Conservation (phyloP, 805 yeast species). For the Candida ortonii region DNA sequence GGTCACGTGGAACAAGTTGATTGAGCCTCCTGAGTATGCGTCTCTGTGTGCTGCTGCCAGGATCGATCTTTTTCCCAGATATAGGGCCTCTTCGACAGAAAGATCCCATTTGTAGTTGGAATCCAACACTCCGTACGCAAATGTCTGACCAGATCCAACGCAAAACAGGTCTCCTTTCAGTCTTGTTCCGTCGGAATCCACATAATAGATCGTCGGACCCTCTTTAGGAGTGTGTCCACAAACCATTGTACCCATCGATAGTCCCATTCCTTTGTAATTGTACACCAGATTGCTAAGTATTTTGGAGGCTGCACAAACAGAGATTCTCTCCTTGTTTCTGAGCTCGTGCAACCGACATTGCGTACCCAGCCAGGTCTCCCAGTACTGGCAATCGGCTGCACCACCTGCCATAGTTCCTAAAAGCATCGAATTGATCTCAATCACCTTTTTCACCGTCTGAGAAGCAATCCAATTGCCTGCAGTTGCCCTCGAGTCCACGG, state of each 20-base stretch:
- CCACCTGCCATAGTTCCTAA: slow-evolving; percentile 99
- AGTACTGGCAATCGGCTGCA: slow-evolving; percentile 98
- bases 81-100: slow-evolving; percentile 87
- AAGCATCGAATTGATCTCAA: slow-evolving; percentile 91
- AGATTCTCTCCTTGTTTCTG: slow-evolving; percentile 89
- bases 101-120: slow-evolving; percentile 91
- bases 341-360: slow-evolving; percentile 95
- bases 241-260: slow-evolving; percentile 98
- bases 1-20: slow-evolving; percentile 88
- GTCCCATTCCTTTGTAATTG: slow-evolving; percentile 95
- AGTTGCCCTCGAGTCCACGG: slow-evolving; percentile 97
- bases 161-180: slow-evolving; percentile 92
- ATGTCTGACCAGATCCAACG: slow-evolving; percentile 99
- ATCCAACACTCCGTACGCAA: slow-evolving; percentile 97
- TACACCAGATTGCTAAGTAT: slow-evolving; percentile 87
- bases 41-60: slow-evolving; percentile 98
- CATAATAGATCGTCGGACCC: slow-evolving; percentile 93
- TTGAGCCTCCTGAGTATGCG: slow-evolving; percentile 96
- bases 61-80: slow-evolving; percentile 91
- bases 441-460: slow-evolving; percentile 95
- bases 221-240: slow-evolving; percentile 96
- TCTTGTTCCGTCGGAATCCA: slow-evolving; percentile 96
- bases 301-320: slow-evolving; percentile 96
- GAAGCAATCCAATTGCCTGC: slow-evolving; percentile 98
- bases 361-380: slow-evolving; percentile 99